Percentiles rank a stretch among this genome's conserved stretches.
Evolutionary conservation across 257 asterid genomes (phyloP).

Genomic region (Solanum neorickii): DNA sequence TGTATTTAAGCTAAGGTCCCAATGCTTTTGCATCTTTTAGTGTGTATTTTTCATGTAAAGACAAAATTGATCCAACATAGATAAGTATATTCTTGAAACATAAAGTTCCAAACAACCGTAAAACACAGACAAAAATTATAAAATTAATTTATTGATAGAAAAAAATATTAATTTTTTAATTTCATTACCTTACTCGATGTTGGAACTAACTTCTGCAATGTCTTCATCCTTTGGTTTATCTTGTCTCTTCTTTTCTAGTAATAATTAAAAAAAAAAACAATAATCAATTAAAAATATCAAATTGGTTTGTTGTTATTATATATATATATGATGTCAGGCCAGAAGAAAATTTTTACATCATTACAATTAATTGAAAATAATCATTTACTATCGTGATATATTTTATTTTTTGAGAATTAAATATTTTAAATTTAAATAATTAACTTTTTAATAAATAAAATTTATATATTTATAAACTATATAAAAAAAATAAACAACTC

Average conservation of each 20-base stretch:
- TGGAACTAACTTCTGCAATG: constrained; percentile 89
- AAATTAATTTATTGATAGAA: neutral
- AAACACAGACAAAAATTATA: neutral
- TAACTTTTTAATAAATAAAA: too few species aligned
- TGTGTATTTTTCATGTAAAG: neutral
- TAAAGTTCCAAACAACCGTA: neutral
- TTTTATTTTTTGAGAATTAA: too few species aligned
- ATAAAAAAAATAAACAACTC: too few species aligned
- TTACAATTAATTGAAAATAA: neutral
- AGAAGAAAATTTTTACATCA: neutral
- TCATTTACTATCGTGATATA: too few species aligned
- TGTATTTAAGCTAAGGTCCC: neutral
- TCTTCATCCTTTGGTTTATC: constrained; percentile 81
- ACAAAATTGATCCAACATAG: neutral
- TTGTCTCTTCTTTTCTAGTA: constrained; percentile 83
- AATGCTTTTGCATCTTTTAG: neutral
- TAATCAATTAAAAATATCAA: neutral
- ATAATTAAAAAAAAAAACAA: neutral
- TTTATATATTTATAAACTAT: too few species aligned
- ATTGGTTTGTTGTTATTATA: neutral
- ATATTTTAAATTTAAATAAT: too few species aligned
- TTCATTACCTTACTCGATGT: constrained; percentile 74
- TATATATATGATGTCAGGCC: neutral
- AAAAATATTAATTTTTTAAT: neutral
- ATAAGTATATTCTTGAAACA: neutral